Evolutionary conservation across 371 early-diverging fungal genomes (phyloP).

Genomic region (Mucor sp.): DNA sequence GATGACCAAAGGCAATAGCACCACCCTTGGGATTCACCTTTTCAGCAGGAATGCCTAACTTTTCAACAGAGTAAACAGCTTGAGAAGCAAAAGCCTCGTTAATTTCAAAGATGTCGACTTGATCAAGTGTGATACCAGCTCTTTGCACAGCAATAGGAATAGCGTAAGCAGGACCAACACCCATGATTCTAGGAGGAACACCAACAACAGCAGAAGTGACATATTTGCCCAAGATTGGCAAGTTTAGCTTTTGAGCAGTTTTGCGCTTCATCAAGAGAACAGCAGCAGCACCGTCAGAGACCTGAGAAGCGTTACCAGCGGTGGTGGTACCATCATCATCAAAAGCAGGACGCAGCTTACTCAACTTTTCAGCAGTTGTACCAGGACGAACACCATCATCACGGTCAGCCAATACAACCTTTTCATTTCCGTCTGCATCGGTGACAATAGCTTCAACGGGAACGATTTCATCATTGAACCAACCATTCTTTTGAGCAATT

Average conservation of each 20-base stretch:
- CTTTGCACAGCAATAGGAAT: slow-evolving; percentile 91
- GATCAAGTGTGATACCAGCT: slow-evolving; percentile 76
- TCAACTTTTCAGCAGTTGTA: slow-evolving; percentile 79
- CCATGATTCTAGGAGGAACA: slow-evolving; percentile 89
- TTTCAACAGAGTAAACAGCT: slow-evolving; percentile 89
- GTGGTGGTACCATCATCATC: slow-evolving; percentile 81
- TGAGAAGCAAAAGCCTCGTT: slow-evolving; percentile 99
- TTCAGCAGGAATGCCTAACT: slow-evolving; percentile 78
- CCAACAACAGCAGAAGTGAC: slow-evolving; percentile 91
- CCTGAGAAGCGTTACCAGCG: slow-evolving; percentile 98
- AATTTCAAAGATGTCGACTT: slow-evolving; percentile 83
- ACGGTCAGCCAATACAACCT: slow-evolving; percentile 61
- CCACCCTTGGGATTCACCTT: slow-evolving; percentile 99
- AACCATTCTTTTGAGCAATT: slow-evolving; percentile 87
- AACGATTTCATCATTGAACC: slow-evolving; percentile 92
- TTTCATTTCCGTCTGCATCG: slow-evolving; percentile 70
- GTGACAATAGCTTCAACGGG: slow-evolving; percentile 81
- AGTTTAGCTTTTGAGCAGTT: slow-evolving; percentile 86
- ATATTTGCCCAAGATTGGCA: slow-evolving; percentile 89
- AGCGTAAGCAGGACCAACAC: slow-evolving; percentile 94
- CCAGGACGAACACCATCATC: slow-evolving; percentile 96
- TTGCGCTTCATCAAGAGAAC: slow-evolving; percentile 94
- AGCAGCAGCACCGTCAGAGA: slow-evolving; percentile 99
- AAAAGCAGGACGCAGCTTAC: slow-evolving; percentile 93
- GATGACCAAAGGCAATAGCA: slow-evolving; percentile 74